Percentiles rank a stretch among this genome's conserved stretches.
Conservation (phyloP, 805 yeast genomes). For the Candida fluviatilis region DNA sequence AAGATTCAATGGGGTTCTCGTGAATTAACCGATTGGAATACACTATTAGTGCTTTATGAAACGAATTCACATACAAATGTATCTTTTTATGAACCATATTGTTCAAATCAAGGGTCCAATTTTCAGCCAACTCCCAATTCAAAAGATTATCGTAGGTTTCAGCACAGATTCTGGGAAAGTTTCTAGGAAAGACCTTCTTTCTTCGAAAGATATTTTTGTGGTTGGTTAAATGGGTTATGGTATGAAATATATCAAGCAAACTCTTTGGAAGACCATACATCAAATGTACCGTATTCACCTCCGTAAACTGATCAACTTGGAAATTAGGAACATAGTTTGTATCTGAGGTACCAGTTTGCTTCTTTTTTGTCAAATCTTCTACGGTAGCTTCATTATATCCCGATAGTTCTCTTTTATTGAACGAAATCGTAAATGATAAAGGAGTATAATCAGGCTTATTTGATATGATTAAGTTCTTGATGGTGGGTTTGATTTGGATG, state of each 20-base stretch:
- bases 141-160: constrained; percentile 48
- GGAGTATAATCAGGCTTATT: constrained; percentile 13
- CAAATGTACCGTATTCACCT: constrained; percentile 29
- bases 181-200: constrained; percentile 43
- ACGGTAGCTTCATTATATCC: constrained; percentile 5
- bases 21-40: constrained; percentile 46
- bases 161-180: constrained; percentile 53
- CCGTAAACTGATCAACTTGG: constrained; percentile 11
- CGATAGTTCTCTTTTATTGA: constrained; percentile 12
- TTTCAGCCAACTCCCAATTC: constrained; percentile 35
- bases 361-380: constrained; percentile 2
- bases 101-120: constrained; percentile 37
- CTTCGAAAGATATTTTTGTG: constrained; percentile 45
- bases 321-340: constrained; percentile 7
- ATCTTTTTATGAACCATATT: constrained; percentile 36
- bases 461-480: constrained; percentile 13
- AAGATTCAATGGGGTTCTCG: constrained; percentile 28
- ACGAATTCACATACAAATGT: constrained; percentile 18
- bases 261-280: constrained; percentile 47
- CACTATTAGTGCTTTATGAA: constrained; percentile 41
- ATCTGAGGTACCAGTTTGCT: constrained; percentile 1
- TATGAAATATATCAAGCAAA: constrained; percentile 43
- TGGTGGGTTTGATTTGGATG: constrained; percentile 22
- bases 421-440: constrained; percentile 26
- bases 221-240: constrained; percentile 45